A percentile compares a stretch with the other conserved stretches of the same genome.
Conservation (phyloP, 108 stramenopile genomes). For the Poteriospumella lacustris region DNA sequence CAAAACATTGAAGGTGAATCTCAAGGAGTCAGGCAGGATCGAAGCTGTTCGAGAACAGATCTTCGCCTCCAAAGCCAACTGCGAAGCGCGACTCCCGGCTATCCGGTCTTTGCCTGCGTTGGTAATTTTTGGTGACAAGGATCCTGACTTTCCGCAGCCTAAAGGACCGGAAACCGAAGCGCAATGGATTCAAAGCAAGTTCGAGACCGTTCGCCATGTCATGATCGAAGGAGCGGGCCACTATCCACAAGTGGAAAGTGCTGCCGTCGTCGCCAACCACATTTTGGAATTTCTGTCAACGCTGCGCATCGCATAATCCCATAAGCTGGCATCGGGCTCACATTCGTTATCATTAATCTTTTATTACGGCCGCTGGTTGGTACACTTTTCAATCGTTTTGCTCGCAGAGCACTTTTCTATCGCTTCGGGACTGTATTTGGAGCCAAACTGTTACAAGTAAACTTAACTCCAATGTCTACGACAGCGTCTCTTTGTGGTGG, state of each 20-base stretch:
- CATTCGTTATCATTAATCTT: too few relatives aligned
- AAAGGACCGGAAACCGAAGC: neutral
- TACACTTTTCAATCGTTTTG: too few relatives aligned
- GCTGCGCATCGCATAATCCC: too few relatives aligned
- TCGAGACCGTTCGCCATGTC: neutral
- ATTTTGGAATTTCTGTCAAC: neutral
- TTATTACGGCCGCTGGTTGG: too few relatives aligned
- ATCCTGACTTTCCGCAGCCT: neutral
- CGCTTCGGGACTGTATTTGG: too few relatives aligned
- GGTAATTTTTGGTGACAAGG: neutral
- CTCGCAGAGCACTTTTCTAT: too few relatives aligned
- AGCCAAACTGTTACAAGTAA: too few relatives aligned
- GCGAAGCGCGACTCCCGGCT: neutral
- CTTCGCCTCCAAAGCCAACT: neutral
- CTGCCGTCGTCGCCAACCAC: neutral
- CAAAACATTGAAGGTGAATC: neutral
- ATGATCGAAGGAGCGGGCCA: neutral
- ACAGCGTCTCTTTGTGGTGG: too few relatives aligned
- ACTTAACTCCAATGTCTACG: too few relatives aligned
- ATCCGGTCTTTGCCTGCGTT: neutral
- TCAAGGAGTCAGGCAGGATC: neutral
- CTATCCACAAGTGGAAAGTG: neutral
- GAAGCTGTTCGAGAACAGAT: neutral
- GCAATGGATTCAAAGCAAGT: neutral
- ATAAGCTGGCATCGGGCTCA: too few relatives aligned